Percentiles rank a stretch among this genome's conserved stretches.
These are phyloP conservation scores for Aspergillus arachidicola DNA, from an alignment of 2,329 filamentous ascomycete species.

Conservation along the genomic window DNA sequence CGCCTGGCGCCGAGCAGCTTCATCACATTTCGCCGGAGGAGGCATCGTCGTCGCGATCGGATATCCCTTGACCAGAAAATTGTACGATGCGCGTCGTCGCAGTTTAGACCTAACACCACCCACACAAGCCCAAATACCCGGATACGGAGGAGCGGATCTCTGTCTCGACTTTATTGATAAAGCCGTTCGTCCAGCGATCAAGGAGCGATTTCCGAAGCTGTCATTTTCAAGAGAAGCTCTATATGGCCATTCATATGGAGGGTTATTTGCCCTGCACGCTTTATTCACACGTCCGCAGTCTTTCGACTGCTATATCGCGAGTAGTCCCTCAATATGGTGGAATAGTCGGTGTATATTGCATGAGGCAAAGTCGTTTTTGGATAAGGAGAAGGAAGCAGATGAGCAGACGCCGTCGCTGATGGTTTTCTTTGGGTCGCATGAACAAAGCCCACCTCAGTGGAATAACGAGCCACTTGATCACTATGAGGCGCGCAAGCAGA, in stretches of 20 bases:
- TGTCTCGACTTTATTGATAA: neutral
- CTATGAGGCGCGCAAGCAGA: constrained; percentile 29
- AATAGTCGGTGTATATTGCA: constrained; percentile 46
- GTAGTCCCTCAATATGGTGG: constrained; percentile 55
- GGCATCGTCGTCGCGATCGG: constrained; percentile 27
- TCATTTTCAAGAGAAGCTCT: constrained; percentile 45
- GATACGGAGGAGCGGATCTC: neutral
- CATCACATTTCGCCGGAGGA: constrained; percentile 17
- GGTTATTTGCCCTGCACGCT: constrained; percentile 51
- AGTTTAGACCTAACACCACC: neutral
- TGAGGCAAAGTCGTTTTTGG: constrained; percentile 33
- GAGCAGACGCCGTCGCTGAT: constrained; percentile 27
- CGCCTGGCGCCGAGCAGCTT: constrained; percentile 21
- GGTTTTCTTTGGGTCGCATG: constrained; percentile 33
- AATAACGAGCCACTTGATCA: constrained; percentile 35
- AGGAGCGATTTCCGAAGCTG: neutral
- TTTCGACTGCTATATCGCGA: constrained; percentile 51
- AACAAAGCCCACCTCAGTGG: constrained; percentile 33
- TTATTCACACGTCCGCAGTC: constrained; percentile 45
- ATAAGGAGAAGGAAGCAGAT: constrained; percentile 13
- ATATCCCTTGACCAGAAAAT: constrained; percentile 20
- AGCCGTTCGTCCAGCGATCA: neutral
- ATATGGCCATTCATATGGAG: constrained; percentile 55
- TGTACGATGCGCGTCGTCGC: neutral
- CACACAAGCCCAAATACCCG: neutral